phyloP scores from a whole-genome alignment of 306 rosid genomes.

The Glycine tomentella region DNA sequence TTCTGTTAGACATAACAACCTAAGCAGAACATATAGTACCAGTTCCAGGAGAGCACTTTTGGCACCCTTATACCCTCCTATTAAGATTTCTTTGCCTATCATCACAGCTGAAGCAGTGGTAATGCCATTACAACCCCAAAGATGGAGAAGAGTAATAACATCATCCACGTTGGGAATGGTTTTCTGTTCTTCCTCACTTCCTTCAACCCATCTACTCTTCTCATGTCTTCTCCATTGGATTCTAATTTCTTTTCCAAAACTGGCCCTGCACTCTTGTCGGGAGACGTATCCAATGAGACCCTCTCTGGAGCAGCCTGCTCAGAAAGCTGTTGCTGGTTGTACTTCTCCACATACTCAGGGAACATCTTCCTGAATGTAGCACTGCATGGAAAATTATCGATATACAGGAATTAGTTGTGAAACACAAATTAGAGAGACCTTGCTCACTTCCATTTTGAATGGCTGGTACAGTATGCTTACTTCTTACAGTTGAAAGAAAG shows the following conservation, averaged over 20 bases:
- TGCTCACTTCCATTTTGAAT: slow-evolving; percentile 3
- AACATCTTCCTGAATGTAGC: slow-evolving; percentile 87
- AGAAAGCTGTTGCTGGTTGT: slow-evolving; percentile 69
- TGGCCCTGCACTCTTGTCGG: slow-evolving; percentile 54
- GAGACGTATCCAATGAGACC: slow-evolving; percentile 48
- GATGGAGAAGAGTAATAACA: slow-evolving; percentile 83
- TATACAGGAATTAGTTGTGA: slow-evolving; percentile 18
- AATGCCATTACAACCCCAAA: slow-evolving; percentile 94
- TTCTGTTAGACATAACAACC: slow-evolving; percentile 60
- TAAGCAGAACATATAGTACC: slow-evolving; percentile 51
- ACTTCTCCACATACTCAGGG: slow-evolving; percentile 92
- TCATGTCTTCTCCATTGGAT: slow-evolving; percentile 55
- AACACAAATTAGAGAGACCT: slow-evolving; percentile 28
- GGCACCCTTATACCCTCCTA: slow-evolving; percentile 39
- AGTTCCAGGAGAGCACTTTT: slow-evolving; percentile 48
- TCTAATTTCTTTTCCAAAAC: slow-evolving; percentile 53
- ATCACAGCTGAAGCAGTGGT: slow-evolving; percentile 91
- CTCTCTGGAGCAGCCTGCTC: slow-evolving; percentile 65
- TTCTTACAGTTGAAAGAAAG: slow-evolving; percentile 88
- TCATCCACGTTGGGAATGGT: slow-evolving; percentile 90
- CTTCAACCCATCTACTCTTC: slow-evolving; percentile 55
- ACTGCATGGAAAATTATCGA: slow-evolving; percentile 53
- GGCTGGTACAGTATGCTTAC: slow-evolving; percentile 58
- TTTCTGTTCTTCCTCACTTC: slow-evolving; percentile 57
- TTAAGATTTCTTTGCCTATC: slow-evolving; percentile 26